A percentile compares a stretch with the other conserved stretches of the same genome.
Conservation (phyloP, 768 basidiomycete species). For the Tephrocybe sp. region DNA sequence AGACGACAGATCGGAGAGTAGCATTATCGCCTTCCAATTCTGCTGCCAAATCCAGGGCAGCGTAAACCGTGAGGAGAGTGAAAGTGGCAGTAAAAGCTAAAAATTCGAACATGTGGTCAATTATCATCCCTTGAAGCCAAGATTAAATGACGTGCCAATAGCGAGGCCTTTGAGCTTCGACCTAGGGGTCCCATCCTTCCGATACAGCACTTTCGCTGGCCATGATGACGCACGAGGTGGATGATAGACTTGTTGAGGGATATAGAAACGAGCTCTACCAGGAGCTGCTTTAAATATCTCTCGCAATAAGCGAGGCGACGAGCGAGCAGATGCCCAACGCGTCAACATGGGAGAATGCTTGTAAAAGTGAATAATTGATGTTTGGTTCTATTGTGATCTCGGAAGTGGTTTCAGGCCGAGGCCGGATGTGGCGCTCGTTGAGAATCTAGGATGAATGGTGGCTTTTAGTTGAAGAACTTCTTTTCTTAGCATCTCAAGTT, state of each 20-base stretch:
- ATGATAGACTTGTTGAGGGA: slow-evolving; percentile 13
- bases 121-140: background rate
- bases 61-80: background rate
- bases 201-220: slow-evolving; percentile 29
- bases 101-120: background rate
- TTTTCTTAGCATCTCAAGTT: no score
- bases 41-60: background rate
- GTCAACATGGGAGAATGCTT: slow-evolving; percentile 26
- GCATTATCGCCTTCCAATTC: background rate
- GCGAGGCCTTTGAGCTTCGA: slow-evolving; percentile 32
- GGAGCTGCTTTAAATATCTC: slow-evolving; percentile 14
- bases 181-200: slow-evolving; percentile 35
- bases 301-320: slow-evolving; percentile 20
- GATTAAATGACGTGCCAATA: slow-evolving; percentile 28
- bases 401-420: no score
- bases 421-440: no score
- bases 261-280: slow-evolving; percentile 4
- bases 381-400: background rate
- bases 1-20: background rate
- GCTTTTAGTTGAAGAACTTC: no score
- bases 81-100: background rate
- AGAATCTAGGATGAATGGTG: no score
- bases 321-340: slow-evolving; percentile 27
- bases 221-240: slow-evolving; percentile 22
- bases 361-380: background rate